phyloP scores from a whole-genome alignment of 768 basidiomycete genomes.

The Suillus subaureus region DNA sequence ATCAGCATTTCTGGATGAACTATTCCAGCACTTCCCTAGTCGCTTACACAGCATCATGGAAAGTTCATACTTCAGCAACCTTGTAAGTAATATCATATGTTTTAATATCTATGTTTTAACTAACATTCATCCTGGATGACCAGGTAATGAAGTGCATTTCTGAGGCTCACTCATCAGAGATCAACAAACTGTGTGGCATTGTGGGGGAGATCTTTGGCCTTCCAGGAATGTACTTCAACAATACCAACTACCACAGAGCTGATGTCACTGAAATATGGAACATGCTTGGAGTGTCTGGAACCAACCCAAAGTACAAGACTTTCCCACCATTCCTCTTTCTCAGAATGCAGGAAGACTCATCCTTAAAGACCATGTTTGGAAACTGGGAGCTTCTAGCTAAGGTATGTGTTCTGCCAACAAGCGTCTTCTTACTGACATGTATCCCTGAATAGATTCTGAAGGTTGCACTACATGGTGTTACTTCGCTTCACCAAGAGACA shows the following conservation, averaged over 20 bases:
- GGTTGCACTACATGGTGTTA: not conserved
- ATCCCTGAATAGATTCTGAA: slow-evolving; percentile 6
- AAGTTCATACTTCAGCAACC: not conserved
- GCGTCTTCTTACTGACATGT: not conserved
- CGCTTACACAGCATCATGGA: not conserved
- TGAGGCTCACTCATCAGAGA: not conserved
- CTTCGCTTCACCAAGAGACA: not conserved
- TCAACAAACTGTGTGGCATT: not conserved
- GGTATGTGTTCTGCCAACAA: not conserved
- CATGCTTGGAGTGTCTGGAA: slow-evolving; percentile 2
- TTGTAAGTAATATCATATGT: not conserved
- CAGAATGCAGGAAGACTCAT: not conserved
- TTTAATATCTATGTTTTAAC: not conserved
- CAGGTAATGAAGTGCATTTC: not conserved
- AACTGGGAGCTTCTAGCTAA: slow-evolving; percentile 10
- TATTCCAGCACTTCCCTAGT: not conserved
- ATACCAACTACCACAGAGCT: not conserved
- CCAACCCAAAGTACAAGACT: not conserved
- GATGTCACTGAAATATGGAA: not conserved
- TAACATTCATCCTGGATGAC: not conserved
- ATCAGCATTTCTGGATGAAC: not conserved
- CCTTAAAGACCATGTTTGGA: slow-evolving; percentile 4
- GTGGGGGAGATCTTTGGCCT: slow-evolving; percentile 1
- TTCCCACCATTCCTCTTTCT: not conserved
- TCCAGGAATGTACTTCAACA: slow-evolving; percentile 3